A percentile compares a stretch with the other conserved stretches of the same genome.
These are phyloP conservation scores for Mycocentrospora acerina DNA, from an alignment of 2,329 filamentous ascomycete species.

Conservation along the genomic window DNA sequence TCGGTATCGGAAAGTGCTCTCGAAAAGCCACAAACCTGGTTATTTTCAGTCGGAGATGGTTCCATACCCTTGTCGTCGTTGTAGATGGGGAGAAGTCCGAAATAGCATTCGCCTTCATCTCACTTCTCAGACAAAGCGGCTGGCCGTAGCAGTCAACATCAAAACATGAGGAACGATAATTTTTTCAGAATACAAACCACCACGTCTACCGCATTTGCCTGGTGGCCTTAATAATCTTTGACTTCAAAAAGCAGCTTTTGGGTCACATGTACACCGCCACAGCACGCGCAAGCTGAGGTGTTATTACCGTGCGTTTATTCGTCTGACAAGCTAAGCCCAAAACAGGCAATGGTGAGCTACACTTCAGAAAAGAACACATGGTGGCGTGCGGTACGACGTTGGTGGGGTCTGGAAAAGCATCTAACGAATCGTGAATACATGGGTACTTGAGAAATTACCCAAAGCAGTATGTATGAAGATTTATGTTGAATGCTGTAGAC, in stretches of 20 bases:
- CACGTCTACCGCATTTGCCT: not conserved
- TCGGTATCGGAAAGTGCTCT: too few relatives aligned
- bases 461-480: constrained; percentile 9
- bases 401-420: not conserved
- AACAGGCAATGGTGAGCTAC: constrained; percentile 7
- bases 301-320: not conserved
- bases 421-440: not conserved
- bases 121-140: too few relatives aligned
- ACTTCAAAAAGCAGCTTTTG: not conserved
- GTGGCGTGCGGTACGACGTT: not conserved
- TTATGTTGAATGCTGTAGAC: constrained; percentile 22
- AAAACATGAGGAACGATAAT: too few relatives aligned
- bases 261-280: not conserved
- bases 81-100: too few relatives aligned
- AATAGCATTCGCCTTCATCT: too few relatives aligned
- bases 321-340: constrained; percentile 1
- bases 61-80: too few relatives aligned
- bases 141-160: too few relatives aligned
- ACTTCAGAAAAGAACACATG: too few relatives aligned
- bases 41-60: too few relatives aligned
- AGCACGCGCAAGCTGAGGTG: not conserved
- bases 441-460: constrained; percentile 7
- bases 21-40: too few relatives aligned
- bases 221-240: not conserved
- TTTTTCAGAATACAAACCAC: too few relatives aligned